A percentile compares a stretch with the other conserved stretches of the same genome.
Evolutionary conservation across 768 basidiomycete species (phyloP).

Genomic region (Termitomyces sp.): DNA sequence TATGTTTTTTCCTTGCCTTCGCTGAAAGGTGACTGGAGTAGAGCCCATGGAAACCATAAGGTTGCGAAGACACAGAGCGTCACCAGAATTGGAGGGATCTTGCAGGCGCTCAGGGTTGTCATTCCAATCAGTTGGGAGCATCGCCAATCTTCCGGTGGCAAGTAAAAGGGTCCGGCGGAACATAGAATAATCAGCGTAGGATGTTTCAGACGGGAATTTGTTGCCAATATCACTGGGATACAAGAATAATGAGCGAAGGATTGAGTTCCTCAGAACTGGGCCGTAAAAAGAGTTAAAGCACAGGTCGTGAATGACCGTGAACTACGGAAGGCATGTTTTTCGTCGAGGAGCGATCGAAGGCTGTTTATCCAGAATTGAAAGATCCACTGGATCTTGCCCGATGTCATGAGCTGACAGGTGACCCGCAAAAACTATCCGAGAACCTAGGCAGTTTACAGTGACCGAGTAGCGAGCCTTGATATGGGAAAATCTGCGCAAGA

Average conservation of each 20-base stretch:
- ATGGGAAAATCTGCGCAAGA: slow-evolving; percentile 5
- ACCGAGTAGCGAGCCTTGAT: background rate
- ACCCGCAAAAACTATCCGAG: slow-evolving; percentile 1
- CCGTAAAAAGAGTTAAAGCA: background rate
- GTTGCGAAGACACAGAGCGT: background rate
- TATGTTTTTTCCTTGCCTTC: background rate
- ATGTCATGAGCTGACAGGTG: background rate
- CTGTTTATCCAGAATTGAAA: background rate
- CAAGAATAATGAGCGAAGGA: background rate
- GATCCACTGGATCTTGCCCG: background rate
- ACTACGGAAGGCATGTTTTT: slow-evolving; percentile 4
- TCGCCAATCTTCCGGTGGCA: background rate
- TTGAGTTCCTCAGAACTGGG: background rate
- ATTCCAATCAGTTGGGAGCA: slow-evolving; percentile 7
- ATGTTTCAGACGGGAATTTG: slow-evolving; percentile 3
- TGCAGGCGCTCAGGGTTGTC: background rate
- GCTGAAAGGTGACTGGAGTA: background rate
- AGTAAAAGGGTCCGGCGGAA: background rate
- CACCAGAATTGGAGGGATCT: background rate
- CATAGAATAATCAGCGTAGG: background rate
- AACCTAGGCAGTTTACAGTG: slow-evolving; percentile 2
- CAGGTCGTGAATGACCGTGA: slow-evolving; percentile 4
- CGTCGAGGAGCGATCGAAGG: background rate
- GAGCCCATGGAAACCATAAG: background rate
- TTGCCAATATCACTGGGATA: background rate